Conservation (phyloP, 768 basidiomycete species). For the Rhizopogon rudus region DNA sequence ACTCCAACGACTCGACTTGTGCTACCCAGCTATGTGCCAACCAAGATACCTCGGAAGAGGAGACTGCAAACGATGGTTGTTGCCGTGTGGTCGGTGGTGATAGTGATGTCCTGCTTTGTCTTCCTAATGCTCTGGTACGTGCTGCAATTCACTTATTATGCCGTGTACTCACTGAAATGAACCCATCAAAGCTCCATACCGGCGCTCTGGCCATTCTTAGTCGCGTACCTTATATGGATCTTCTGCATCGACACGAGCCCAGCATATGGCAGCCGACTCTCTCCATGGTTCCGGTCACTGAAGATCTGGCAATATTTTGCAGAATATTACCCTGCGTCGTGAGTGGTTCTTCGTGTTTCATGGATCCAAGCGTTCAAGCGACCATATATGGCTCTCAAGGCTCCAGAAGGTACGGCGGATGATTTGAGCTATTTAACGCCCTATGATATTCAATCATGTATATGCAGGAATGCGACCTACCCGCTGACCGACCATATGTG, state of each 20-base stretch:
- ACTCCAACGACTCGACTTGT: background rate
- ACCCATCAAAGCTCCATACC: constrained; percentile 70
- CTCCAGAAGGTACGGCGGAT: constrained; percentile 42
- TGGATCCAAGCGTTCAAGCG: background rate
- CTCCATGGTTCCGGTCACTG: constrained; percentile 65
- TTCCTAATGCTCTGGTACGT: constrained; percentile 83
- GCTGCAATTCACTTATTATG: background rate
- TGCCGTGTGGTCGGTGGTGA: constrained; percentile 80
- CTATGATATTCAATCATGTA: background rate
- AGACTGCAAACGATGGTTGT: constrained; percentile 88
- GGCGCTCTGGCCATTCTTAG: constrained; percentile 79
- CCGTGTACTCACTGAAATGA: background rate
- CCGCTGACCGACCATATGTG: constrained; percentile 88
- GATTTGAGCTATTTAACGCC: background rate
- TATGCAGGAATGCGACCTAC: constrained; percentile 74
- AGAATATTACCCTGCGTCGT: constrained; percentile 88
- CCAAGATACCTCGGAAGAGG: constrained; percentile 80
- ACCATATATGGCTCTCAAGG: constrained; percentile 19
- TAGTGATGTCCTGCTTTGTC: constrained; percentile 56
- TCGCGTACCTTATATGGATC: constrained; percentile 77
- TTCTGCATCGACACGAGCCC: constrained; percentile 72
- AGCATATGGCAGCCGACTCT: constrained; percentile 64
- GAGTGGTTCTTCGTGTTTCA: constrained; percentile 29
- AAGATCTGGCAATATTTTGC: constrained; percentile 88
- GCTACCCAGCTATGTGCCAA: constrained; percentile 68